These are phyloP conservation scores for Mediolabrus comicus DNA, from an alignment of 108 stramenopile species.

Conservation along the genomic window DNA sequence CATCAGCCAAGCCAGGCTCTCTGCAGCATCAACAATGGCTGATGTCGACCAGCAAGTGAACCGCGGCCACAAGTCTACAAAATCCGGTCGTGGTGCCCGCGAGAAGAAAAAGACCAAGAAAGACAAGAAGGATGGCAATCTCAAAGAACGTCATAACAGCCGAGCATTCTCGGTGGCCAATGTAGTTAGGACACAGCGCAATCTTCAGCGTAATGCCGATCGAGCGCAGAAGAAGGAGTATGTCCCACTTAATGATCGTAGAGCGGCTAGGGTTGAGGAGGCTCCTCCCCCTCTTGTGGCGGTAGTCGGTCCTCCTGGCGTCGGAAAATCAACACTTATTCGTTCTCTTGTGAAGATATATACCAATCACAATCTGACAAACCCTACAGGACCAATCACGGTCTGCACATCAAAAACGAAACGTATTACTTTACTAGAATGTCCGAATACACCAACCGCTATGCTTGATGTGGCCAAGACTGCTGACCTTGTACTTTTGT, in stretches of 20 bases:
- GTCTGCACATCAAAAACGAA: conserved; percentile 90
- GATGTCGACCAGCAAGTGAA: conserved; percentile 30
- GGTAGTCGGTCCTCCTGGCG: conserved; percentile 94
- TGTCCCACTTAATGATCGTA: conserved; percentile 80
- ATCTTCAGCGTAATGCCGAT: conserved; percentile 95
- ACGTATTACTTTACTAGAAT: conserved; percentile 95
- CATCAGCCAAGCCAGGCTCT: too few relatives aligned
- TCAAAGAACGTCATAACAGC: conserved; percentile 84
- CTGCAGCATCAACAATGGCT: conserved; percentile 8
- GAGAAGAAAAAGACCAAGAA: conserved; percentile 75
- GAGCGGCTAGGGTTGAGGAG: conserved; percentile 45
- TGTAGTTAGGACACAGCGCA: conserved; percentile 88
- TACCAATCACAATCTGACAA: conserved; percentile 89
- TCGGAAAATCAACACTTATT: conserved; percentile 96
- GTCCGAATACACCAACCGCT: conserved; percentile 89
- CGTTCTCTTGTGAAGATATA: conserved; percentile 95
- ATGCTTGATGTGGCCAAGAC: conserved; percentile 99
- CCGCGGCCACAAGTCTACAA: conserved; percentile 63
- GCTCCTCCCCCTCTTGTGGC: conserved; percentile 89
- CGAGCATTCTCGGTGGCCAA: conserved; percentile 96
- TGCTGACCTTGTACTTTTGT: conserved; percentile 94
- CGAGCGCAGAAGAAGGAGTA: conserved; percentile 94
- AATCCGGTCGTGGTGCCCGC: conserved; percentile 86
- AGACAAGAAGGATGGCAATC: conserved; percentile 64
- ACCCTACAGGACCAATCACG: conserved; percentile 93